A percentile compares a stretch with the other conserved stretches of the same genome.
phyloP scores from a whole-genome alignment of 2,329 filamentous ascomycete species.

The Cladophialophora exuberans region DNA sequence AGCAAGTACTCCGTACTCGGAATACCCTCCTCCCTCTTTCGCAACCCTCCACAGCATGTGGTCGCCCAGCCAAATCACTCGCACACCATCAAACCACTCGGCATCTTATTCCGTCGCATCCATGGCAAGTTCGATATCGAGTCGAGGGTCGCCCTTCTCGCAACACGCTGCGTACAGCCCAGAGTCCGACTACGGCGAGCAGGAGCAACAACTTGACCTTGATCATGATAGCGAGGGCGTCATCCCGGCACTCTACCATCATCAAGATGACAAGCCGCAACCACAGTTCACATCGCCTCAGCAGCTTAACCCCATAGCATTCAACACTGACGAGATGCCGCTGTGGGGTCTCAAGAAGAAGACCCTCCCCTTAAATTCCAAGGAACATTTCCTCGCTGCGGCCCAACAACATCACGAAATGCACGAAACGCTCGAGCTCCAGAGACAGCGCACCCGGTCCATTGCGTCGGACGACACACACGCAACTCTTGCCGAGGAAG shows the following conservation, averaged over 20 bases:
- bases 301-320: not conserved
- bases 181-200: conserved; percentile 1
- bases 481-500: conserved; percentile 11
- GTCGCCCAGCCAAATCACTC: conserved; percentile 10
- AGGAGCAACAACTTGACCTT: too few relatives aligned
- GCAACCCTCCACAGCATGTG: too few relatives aligned
- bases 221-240: conserved; percentile 6
- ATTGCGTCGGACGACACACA: conserved; percentile 5
- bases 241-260: not conserved
- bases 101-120: conserved; percentile 2
- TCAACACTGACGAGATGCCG: conserved; percentile 6
- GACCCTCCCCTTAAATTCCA: conserved; percentile 6
- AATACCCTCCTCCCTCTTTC: too few relatives aligned
- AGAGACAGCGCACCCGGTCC: conserved; percentile 7
- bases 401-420: conserved; percentile 6
- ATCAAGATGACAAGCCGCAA: conserved; percentile 4
- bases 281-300: not conserved
- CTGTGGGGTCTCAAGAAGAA: conserved; percentile 7
- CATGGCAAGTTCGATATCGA: conserved; percentile 1
- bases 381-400: conserved; percentile 11
- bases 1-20: too few relatives aligned
- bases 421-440: conserved; percentile 5
- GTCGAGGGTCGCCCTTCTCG: not conserved
- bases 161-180: conserved; percentile 1
- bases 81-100: conserved; percentile 7